Evolutionary conservation across 441 rosid genomes (phyloP).

Genomic region (Pelargonium cotyledonis): DNA sequence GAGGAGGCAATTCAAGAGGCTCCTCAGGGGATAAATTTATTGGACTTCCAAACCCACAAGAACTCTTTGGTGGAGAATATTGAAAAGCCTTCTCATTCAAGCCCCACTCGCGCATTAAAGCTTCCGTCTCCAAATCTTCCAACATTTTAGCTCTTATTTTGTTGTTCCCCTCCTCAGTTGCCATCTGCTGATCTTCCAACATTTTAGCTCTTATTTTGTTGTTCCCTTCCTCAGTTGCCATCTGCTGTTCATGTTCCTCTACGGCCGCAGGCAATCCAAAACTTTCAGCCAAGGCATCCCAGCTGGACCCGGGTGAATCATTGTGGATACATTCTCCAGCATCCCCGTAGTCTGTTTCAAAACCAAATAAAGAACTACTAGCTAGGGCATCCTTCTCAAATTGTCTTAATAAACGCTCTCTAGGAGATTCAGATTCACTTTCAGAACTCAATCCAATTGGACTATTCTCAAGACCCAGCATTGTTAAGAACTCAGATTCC

Average conservation of each 20-base stretch:
- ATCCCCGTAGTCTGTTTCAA: conserved; percentile 37
- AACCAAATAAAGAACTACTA: conserved; percentile 55
- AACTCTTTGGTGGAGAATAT: conserved; percentile 50
- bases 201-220: conserved; percentile 50
- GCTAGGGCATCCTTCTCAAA: conserved; percentile 77
- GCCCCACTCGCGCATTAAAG: conserved; percentile 90
- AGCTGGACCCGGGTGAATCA: conserved; percentile 30
- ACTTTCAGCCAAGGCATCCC: conserved; percentile 33
- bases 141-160: conserved; percentile 55
- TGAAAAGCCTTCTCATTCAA: conserved; percentile 72
- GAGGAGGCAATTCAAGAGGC: conserved; percentile 54
- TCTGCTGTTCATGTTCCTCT: conserved; percentile 46
- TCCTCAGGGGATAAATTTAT: conserved; percentile 49
- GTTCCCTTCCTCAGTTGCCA: conserved; percentile 27
- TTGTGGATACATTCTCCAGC: conserved; percentile 35
- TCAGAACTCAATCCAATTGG: conserved; percentile 61
- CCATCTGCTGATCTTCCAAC: conserved; percentile 45
- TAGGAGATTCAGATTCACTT: conserved; percentile 91
- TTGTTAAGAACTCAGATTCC: conserved; percentile 68
- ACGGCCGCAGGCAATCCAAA: conserved; percentile 51
- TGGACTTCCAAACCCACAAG: conserved; percentile 60
- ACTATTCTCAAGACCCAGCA: conserved; percentile 71
- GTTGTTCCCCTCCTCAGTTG: conserved; percentile 31
- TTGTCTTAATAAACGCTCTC: conserved; percentile 78
- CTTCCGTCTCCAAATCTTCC: conserved; percentile 79